Conservation (phyloP, 2,329 filamentous ascomycete genomes). For the Aspergillus piperis region DNA sequence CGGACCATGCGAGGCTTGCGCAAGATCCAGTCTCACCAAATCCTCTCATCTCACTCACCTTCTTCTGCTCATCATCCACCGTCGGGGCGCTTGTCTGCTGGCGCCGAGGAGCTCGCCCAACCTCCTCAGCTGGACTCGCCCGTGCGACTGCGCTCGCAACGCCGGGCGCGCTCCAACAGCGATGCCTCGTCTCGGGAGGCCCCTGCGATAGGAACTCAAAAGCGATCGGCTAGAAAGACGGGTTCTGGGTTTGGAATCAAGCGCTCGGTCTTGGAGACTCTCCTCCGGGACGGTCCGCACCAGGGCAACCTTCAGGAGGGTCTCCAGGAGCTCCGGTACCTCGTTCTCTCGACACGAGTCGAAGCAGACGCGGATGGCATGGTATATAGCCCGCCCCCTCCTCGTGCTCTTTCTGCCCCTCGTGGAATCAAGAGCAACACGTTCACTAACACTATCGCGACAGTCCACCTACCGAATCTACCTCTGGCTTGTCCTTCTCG, state of each 20-base stretch:
- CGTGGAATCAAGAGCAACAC: neutral
- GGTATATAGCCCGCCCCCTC: constrained; percentile 35
- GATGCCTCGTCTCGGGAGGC: constrained; percentile 58
- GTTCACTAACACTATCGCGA: constrained; percentile 14
- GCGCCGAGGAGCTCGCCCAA: constrained; percentile 27
- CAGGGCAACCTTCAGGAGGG: constrained; percentile 60
- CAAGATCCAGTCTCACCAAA: constrained; percentile 73
- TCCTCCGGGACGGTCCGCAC: constrained; percentile 78
- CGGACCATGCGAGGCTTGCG: constrained; percentile 68
- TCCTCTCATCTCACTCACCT: constrained; percentile 57
- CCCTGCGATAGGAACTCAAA: constrained; percentile 28
- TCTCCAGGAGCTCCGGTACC: constrained; percentile 50
- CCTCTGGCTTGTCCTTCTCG: constrained; percentile 90
- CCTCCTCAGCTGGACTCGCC: constrained; percentile 31
- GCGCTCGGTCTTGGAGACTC: constrained; percentile 64
- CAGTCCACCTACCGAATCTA: constrained; percentile 93
- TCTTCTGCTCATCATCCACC: constrained; percentile 53
- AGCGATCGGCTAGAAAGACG: constrained; percentile 47
- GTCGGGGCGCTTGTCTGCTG: constrained; percentile 23
- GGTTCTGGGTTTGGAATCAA: constrained; percentile 47
- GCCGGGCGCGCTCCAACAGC: constrained; percentile 70
- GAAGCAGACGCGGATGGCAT: constrained; percentile 57
- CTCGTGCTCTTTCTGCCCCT: neutral
- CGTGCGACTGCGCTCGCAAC: constrained; percentile 34
- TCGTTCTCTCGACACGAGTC: constrained; percentile 52